Percentiles rank a stretch among this genome's conserved stretches.
Evolutionary conservation across 192 early-diverging fungal species (phyloP).

Genomic region (Coemansia sp.): DNA sequence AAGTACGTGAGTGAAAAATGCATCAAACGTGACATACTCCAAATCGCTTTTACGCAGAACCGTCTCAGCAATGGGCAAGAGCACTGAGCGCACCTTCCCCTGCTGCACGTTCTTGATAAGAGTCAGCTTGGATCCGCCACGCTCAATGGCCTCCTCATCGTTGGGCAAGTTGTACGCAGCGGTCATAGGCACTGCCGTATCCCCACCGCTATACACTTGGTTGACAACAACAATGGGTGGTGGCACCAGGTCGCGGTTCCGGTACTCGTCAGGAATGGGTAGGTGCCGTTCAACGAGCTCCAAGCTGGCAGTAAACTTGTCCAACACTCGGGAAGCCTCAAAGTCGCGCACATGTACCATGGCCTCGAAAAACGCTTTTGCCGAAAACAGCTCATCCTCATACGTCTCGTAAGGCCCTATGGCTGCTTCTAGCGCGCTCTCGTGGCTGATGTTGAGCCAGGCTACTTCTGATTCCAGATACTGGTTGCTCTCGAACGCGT

Average conservation of each 20-base stretch:
- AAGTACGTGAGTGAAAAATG: constrained; percentile 69
- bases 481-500: constrained; percentile 59
- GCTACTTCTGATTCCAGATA: constrained; percentile 67
- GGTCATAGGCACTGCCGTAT: constrained; percentile 70
- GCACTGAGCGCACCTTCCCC: constrained; percentile 64
- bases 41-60: constrained; percentile 57
- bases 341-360: constrained; percentile 69
- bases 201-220: constrained; percentile 69
- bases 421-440: constrained; percentile 64
- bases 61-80: constrained; percentile 59
- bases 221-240: constrained; percentile 74
- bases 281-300: constrained; percentile 64
- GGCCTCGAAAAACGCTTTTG: constrained; percentile 67
- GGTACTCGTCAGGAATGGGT: constrained; percentile 65
- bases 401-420: constrained; percentile 74
- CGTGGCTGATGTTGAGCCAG: constrained; percentile 65
- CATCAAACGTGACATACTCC: constrained; percentile 59
- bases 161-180: constrained; percentile 78
- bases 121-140: constrained; percentile 65
- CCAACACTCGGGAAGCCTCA: constrained; percentile 54
- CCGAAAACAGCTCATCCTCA: constrained; percentile 62
- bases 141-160: constrained; percentile 69
- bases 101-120: constrained; percentile 77
- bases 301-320: constrained; percentile 63
- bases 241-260: constrained; percentile 58